These are phyloP conservation scores for Lotus japonicus DNA, from an alignment of 306 rosid species.

Conservation along the genomic window DNA sequence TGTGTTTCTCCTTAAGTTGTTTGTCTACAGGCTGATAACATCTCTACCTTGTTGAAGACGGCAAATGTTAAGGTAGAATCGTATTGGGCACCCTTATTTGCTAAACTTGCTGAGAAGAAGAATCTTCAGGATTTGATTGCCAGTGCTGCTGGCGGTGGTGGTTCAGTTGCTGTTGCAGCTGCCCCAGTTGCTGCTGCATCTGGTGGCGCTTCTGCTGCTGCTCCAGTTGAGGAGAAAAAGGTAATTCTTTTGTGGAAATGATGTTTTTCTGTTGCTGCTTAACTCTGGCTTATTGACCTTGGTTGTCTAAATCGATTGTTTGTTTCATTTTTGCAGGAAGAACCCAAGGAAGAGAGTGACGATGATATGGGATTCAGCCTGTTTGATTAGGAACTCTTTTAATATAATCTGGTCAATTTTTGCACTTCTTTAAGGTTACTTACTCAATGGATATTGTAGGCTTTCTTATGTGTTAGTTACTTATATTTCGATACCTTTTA, in stretches of 20 bases:
- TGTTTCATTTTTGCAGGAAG: conserved; percentile 45
- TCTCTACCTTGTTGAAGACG: conserved; percentile 45
- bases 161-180: conserved; percentile 45
- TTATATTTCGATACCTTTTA: too few species aligned
- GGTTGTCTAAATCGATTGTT: conserved; percentile 1
- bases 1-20: conserved; percentile 20
- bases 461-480: not conserved
- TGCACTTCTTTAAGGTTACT: not conserved
- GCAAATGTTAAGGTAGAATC: conserved; percentile 56
- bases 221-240: conserved; percentile 68
- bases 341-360: conserved; percentile 66
- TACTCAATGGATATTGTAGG: conserved; percentile 9
- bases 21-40: conserved; percentile 61
- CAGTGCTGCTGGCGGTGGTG: conserved; percentile 58
- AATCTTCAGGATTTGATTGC: conserved; percentile 57
- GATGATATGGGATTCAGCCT: conserved; percentile 71
- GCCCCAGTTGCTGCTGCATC: conserved; percentile 46
- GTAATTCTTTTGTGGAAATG: not conserved
- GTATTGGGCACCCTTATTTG: conserved; percentile 65
- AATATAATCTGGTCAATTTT: conserved; percentile 6
- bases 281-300: not conserved
- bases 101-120: conserved; percentile 70
- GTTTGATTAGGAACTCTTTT: conserved; percentile 47
- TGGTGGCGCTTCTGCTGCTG: conserved; percentile 46
- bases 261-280: not conserved